Evolutionary conservation across 2,329 filamentous ascomycete genomes (phyloP).

Genomic region (Hypoxylon sp.): DNA sequence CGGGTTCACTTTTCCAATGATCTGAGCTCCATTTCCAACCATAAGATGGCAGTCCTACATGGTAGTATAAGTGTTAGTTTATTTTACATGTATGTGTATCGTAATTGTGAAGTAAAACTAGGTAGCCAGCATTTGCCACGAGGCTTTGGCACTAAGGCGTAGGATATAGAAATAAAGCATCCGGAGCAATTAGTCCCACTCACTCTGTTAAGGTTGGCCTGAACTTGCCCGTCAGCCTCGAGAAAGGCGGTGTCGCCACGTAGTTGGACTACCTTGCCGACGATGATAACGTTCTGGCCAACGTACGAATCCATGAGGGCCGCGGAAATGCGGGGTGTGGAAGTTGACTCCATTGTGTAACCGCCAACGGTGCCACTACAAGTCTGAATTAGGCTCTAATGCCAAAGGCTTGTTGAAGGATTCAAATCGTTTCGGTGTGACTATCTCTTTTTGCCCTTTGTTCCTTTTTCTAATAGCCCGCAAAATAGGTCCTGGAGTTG

Average conservation of each 20-base stretch:
- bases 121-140: background rate
- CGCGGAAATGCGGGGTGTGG: constrained; percentile 86
- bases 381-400: background rate
- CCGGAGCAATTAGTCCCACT: constrained; percentile 45
- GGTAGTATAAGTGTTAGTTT: constrained; percentile 18
- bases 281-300: constrained; percentile 82
- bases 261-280: constrained; percentile 87
- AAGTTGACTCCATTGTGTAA: constrained; percentile 75
- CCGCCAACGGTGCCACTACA: constrained; percentile 36
- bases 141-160: background rate
- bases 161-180: background rate
- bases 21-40: constrained; percentile 78
- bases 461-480: background rate
- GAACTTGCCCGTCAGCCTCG: constrained; percentile 84
- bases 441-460: background rate
- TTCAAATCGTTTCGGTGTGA: background rate
- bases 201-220: constrained; percentile 81
- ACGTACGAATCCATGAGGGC: constrained; percentile 83
- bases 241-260: constrained; percentile 85
- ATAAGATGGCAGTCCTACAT: constrained; percentile 78
- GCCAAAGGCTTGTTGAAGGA: background rate
- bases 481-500: background rate
- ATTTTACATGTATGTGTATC: background rate
- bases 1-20: constrained; percentile 84
- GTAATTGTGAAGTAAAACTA: background rate